Percentiles rank a stretch among this genome's conserved stretches.
Conservation (phyloP, 805 yeast species). For the Saccharomyces mikatae region DNA sequence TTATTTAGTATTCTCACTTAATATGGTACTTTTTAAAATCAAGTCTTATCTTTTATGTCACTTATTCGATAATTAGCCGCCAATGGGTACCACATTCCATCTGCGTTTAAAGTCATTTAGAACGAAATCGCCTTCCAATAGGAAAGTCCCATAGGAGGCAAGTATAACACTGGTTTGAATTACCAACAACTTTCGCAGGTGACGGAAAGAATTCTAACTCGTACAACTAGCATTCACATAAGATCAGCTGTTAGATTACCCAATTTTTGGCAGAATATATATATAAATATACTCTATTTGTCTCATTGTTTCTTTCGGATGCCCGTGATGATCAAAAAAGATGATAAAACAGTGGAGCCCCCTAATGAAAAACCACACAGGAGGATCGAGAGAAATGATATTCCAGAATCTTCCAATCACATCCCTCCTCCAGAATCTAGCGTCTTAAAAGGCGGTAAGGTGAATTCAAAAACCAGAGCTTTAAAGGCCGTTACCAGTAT, state of each 20-base stretch:
- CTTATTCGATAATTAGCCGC: not conserved
- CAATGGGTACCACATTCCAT: not conserved
- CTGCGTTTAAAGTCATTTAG: not conserved
- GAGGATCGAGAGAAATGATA: not conserved
- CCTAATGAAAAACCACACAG: not conserved
- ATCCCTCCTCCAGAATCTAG: slow-evolving; percentile 19
- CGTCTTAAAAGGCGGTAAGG: slow-evolving; percentile 9
- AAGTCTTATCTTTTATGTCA: not conserved
- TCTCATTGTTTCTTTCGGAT: not conserved
- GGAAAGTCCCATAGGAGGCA: not conserved
- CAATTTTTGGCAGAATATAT: not conserved
- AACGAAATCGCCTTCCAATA: not conserved
- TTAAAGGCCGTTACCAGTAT: slow-evolving; percentile 18
- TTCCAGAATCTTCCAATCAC: slow-evolving; percentile 2
- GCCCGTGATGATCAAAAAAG: not conserved
- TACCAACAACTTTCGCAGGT: not conserved
- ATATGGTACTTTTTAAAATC: not conserved
- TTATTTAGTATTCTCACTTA: not conserved
- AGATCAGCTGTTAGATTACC: not conserved
- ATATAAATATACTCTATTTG: not conserved
- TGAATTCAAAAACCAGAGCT: slow-evolving; percentile 10
- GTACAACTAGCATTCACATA: not conserved
- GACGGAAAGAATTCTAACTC: not conserved
- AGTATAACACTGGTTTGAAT: not conserved
- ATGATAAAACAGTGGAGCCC: not conserved